Evolutionary conservation across 805 yeast genomes (phyloP), one percentile per base, ranked within the genome.

Genomic region (Blastobotrys americana): DNA sequence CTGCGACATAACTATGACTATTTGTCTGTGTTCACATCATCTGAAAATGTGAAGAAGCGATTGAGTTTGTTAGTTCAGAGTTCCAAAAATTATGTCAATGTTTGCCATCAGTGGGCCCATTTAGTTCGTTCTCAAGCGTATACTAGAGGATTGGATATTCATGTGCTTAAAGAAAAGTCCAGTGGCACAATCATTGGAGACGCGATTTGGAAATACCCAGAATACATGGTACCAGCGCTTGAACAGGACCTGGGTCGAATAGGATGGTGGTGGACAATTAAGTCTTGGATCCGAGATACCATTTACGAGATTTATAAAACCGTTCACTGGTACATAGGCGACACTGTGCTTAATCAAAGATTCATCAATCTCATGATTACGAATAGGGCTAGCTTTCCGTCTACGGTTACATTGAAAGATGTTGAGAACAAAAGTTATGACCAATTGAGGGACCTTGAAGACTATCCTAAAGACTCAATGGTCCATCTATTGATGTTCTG

Each of bases 401-500:
- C 40, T n/a, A 21, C 38, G 6, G 35, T 10, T 10, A 41, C 48
- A n/a, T 42, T 43, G 10, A 21, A 19, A 6, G 40, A 34, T 5
- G 41, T 50, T 34, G 45, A 46, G 10, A 20, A 21, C 5, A 6
- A 43, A 23, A 23, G 39, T 4, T 27, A 22, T 13, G 48, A 50
- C 15, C 33, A 49, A 34, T 40, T 50, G 13, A 21, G 22, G 25
- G 35, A 39, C 5, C 39, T 31, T n/a, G 8, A 8, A 13, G 27
- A 16, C 10, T 50, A 50, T 44, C 44, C 42, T 3, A 18, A 37
- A 4, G 28, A 34, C 6, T 34, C 31, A 6, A 41, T 43, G 43
- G 27, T 19, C 9, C 44, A 49, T 35, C 42, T 50, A n/a, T 19
- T 34, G 6, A 39, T 16, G n/a, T 50, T 50, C 27, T 34, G 33